phyloP scores from a whole-genome alignment of 2,329 filamentous ascomycete genomes.

The Nakataea oryzae region DNA sequence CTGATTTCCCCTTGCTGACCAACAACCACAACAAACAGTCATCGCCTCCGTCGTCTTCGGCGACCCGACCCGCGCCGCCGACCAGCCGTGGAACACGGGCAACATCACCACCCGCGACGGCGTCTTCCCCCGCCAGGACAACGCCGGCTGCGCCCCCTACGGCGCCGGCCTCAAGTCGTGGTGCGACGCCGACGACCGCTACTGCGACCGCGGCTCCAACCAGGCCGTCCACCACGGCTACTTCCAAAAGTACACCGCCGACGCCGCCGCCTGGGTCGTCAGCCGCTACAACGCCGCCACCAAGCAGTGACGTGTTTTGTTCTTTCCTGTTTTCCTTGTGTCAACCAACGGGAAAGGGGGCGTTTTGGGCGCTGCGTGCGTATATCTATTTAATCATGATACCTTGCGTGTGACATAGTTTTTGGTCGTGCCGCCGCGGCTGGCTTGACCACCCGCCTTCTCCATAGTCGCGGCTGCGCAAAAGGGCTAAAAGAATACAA shows the following conservation, averaged over 20 bases:
- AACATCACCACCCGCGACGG: neutral
- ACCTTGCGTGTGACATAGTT: neutral
- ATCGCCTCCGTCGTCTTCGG: neutral
- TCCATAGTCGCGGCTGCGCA: neutral
- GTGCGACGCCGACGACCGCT: conserved; percentile 15
- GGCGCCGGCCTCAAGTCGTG: conserved; percentile 11
- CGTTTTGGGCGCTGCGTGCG: no score
- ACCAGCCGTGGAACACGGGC: neutral
- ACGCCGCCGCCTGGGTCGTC: conserved; percentile 12
- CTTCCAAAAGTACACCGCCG: conserved; percentile 13
- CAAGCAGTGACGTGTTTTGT: neutral
- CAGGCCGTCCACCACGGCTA: conserved; percentile 12
- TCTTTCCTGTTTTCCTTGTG: no score
- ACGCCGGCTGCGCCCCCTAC: conserved; percentile 11
- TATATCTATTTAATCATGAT: neutral
- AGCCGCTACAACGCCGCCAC: conserved; percentile 7
- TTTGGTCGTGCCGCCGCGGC: neutral
- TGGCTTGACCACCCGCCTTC: no score
- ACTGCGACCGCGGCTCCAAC: conserved; percentile 13
- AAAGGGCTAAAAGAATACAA: no score
- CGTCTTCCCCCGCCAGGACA: conserved; percentile 13
- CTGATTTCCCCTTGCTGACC: no score
- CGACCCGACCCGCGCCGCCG: conserved; percentile 2
- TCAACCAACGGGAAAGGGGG: no score
- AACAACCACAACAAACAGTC: neutral